Evolutionary conservation across 192 early-diverging fungal species (phyloP), one percentile per base, ranked within the genome.

Genomic region (Globomyces pollinis-pini): DNA sequence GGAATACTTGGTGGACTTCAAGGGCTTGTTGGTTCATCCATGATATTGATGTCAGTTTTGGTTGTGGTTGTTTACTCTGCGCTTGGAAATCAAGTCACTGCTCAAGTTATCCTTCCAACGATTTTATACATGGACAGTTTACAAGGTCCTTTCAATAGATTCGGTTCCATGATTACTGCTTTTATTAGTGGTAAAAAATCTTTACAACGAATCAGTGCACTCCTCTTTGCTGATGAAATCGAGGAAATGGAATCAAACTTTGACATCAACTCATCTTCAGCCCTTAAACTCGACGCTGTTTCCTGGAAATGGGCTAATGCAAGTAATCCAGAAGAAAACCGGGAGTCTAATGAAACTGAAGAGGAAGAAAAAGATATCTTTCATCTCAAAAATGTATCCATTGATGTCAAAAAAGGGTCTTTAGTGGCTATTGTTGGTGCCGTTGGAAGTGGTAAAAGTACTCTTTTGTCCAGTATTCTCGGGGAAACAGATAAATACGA

Each of bases 381-480:
- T 43, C 56, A 65, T 16, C 74, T 91, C 24, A 68, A 66, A 35
- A 73, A 89, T 53, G 55, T 93, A 8, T 75, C 78, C 24, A 12
- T 51, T 5, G 45, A 42, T 41, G 26, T 76, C 59, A 6, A 41
- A 63, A 42, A 53, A 31, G 64, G 83, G 9, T 51, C 77, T 18
- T 67, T 94, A 5, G 79, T 88, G 0, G 87, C 74, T 0, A 61
- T 94, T 12, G 85, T 87, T 4, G 92, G 92, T 6, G 59, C 71
- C 1, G 87, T 89, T 0, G 92, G 88, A 1, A 69, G 77, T 0
- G 90, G 90, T 20, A 94, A 94, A 55, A 85, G 84, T 0, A 83
- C 87, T 4, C 64, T 94, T 29, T 67, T 94, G 0, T 68, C 71
- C 36, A 82, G 89, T 15, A 72, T 94, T 54, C 67, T 90, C 3